These are phyloP conservation scores for Plenodomus tracheiphilus DNA, from an alignment of 2,329 filamentous ascomycete genomes.

Conservation along the genomic window DNA sequence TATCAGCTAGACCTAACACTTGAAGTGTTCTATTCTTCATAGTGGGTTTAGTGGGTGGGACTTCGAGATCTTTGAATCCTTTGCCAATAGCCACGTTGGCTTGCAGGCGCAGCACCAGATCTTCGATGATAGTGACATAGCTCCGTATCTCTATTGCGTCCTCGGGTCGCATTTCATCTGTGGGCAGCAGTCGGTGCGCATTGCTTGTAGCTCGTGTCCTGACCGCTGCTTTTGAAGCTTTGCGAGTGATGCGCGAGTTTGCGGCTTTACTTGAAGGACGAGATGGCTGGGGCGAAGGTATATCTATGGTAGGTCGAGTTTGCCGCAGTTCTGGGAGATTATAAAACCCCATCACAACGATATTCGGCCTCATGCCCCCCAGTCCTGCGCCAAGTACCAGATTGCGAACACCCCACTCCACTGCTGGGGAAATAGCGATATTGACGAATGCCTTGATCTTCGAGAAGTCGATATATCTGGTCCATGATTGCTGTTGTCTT, in stretches of 20 bases:
- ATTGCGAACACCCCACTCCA: conserved; percentile 85
- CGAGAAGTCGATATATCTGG: conserved; percentile 83
- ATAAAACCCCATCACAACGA: conserved; percentile 79
- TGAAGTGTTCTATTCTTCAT: conserved; percentile 29
- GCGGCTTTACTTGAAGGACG: conserved; percentile 34
- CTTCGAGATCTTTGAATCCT: conserved; percentile 76
- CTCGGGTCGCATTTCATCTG: conserved; percentile 70
- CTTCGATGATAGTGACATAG: conserved; percentile 83
- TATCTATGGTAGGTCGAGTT: conserved; percentile 59
- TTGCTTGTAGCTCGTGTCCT: conserved; percentile 53
- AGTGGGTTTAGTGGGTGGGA: conserved; percentile 55
- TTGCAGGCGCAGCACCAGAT: conserved; percentile 74
- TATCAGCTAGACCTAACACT: conserved; percentile 26
- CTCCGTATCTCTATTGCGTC: conserved; percentile 69
- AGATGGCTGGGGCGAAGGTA: conserved; percentile 54
- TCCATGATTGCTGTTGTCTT: conserved; percentile 79
- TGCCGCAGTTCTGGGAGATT: conserved; percentile 76
- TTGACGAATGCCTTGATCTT: conserved; percentile 90
- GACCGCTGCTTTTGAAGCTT: conserved; percentile 38
- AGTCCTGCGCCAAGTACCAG: conserved; percentile 79
- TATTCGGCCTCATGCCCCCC: conserved; percentile 87
- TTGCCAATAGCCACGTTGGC: conserved; percentile 85
- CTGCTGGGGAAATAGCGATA: conserved; percentile 76
- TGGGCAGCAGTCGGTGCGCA: conserved; percentile 65
- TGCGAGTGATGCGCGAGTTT: conserved; percentile 33